phyloP scores from a whole-genome alignment of 768 basidiomycete genomes.

The Coprinopsis cinerea region DNA sequence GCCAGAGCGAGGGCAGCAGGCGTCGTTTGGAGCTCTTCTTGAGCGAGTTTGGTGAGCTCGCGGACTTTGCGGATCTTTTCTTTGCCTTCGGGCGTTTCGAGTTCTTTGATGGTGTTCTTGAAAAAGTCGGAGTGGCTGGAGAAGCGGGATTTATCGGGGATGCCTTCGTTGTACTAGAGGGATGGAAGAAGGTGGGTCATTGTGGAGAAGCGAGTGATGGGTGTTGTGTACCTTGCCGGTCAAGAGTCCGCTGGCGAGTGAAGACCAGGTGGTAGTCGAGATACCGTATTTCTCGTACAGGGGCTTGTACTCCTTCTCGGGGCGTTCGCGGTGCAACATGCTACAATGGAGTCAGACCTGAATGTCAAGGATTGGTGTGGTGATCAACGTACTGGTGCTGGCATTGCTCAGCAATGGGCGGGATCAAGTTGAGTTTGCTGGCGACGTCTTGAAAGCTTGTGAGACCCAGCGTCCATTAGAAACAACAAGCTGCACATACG shows the following conservation, averaged over 20 bases:
- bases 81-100: conserved; percentile 55
- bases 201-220: not conserved
- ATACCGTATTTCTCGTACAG: conserved; percentile 63
- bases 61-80: conserved; percentile 66
- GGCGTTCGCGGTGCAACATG: conserved; percentile 72
- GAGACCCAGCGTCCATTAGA: not conserved
- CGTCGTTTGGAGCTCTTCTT: conserved; percentile 52
- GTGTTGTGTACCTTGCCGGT: conserved; percentile 58
- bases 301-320: conserved; percentile 74
- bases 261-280: conserved; percentile 70
- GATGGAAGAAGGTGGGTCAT: not conserved
- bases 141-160: conserved; percentile 70
- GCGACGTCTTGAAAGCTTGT: conserved; percentile 48
- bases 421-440: conserved; percentile 54
- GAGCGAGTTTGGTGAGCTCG: conserved; percentile 62
- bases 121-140: conserved; percentile 49
- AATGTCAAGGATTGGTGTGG: not conserved
- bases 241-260: conserved; percentile 67
- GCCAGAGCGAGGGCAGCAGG: conserved; percentile 69
- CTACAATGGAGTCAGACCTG: conserved; percentile 27
- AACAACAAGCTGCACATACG: conserved; percentile 29
- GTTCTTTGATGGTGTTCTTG: conserved; percentile 46
- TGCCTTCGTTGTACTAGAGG: conserved; percentile 61
- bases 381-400: conserved; percentile 52
- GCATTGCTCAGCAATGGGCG: conserved; percentile 75